Conservation (phyloP, 139 green algal species). For the Chlorella vulgaris region DNA sequence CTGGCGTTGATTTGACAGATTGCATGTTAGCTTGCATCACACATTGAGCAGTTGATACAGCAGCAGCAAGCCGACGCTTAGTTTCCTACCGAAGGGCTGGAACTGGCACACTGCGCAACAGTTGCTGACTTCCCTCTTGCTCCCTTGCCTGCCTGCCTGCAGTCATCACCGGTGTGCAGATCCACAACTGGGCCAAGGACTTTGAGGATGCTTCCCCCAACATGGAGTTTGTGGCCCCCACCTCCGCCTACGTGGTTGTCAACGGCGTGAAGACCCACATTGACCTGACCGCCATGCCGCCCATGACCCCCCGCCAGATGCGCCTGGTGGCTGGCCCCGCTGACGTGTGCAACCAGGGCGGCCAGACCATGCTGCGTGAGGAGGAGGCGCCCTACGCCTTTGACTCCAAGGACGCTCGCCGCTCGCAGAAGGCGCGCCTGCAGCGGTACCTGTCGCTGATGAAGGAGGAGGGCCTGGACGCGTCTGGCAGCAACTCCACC, state of each 20-base stretch:
- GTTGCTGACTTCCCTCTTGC: neutral
- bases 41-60: too few relatives aligned
- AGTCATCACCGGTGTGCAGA: conserved; percentile 84
- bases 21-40: neutral
- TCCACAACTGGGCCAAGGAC: conserved; percentile 79
- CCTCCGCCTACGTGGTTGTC: conserved; percentile 73
- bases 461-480: neutral
- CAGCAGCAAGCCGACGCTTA: too few relatives aligned
- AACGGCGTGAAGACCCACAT: conserved; percentile 74
- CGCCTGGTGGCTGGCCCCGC: neutral
- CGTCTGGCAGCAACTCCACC: neutral
- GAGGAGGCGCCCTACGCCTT: conserved; percentile 42
- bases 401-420: conserved; percentile 5
- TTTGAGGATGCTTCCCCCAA: conserved; percentile 58
- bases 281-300: conserved; percentile 64
- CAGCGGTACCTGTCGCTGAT: neutral
- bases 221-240: conserved; percentile 76
- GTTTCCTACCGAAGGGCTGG: too few relatives aligned
- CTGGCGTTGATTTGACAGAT: neutral
- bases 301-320: conserved; percentile 15
- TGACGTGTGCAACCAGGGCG: conserved; percentile 30
- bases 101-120: neutral
- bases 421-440: neutral
- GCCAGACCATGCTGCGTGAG: conserved; percentile 33
- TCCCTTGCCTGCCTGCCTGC: neutral